Percentiles rank a stretch among this genome's conserved stretches.
phyloP scores from a whole-genome alignment of 2,329 filamentous ascomycete species.

The Trichoderma lentiforme region DNA sequence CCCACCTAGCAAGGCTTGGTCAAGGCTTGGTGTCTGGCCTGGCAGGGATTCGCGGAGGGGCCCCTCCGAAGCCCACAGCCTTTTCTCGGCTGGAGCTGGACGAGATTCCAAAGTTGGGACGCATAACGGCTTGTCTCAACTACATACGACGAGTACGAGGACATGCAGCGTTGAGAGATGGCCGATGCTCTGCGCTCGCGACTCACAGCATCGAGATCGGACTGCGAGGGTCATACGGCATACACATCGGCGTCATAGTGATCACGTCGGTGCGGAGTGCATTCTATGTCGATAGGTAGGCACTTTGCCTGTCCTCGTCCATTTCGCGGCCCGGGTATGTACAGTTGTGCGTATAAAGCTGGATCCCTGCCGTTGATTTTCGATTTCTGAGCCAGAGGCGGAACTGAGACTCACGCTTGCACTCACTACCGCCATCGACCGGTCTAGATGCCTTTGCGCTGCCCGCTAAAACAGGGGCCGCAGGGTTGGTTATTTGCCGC shows the following conservation, averaged over 20 bases:
- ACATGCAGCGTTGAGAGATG: background rate
- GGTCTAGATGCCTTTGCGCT: constrained; percentile 19
- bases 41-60: background rate
- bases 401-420: constrained; percentile 9
- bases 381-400: background rate
- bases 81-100: background rate
- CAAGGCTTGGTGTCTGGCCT: background rate
- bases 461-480: constrained; percentile 17
- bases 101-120: background rate
- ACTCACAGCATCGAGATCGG: background rate
- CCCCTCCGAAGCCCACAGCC: background rate
- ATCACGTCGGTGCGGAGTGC: background rate
- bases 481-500: background rate
- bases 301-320: background rate
- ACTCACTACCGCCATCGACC: constrained; percentile 5
- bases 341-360: background rate
- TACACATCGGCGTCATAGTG: background rate
- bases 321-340: background rate
- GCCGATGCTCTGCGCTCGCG: background rate
- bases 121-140: background rate
- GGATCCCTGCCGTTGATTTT: background rate
- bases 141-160: background rate
- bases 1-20: background rate
- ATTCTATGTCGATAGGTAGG: background rate
- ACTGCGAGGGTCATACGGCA: background rate